Base-by-base conservation (phyloP, 345 rosid species). In the Carallia brachiata region DNA sequence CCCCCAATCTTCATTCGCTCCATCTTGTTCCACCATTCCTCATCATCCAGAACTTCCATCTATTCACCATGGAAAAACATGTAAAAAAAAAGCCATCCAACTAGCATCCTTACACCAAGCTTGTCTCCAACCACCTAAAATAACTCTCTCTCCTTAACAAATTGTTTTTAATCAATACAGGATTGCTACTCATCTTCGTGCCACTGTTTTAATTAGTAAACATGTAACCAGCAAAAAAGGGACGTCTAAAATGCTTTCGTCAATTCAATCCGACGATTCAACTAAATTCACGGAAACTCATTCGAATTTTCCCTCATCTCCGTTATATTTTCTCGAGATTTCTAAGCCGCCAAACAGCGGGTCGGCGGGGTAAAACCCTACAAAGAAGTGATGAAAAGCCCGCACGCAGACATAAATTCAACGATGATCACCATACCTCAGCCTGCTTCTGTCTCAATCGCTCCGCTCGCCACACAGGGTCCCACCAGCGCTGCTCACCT, bases 401-500 rank as follows among this genome's bases (percentile, higher is more conserved):
- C 23, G n/a, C 18, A 17, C 6, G 7, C 15, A 18, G 66, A 52
- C 2, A 36, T 47, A 68, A 70, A 70, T 69, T 19, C 50, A 18
- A 36, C 54, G 13, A 55, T 18, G 16, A 36, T 59, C 19, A 66
- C 54, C 36, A 48, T 73, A 87, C 96, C 93, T 94, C 90, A 44
- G 75, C 90, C 0, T 87, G 89, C 75, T 88, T 71, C 75, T 90
- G 89, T 52, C 89, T 85, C 80, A 94, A 77, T 17, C 96, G 96
- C 85, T 91, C 96, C 6, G 96, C 98, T 62, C 97, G 89, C 98
- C 98, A 94, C 6, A 82, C 98, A 0, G 98, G 97, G 77, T 94
- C 98, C 98, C 98, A 94, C 97, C 96, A 94, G 19, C 98, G 87
- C 82, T 94, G 97, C 76, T 94, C 96, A 1, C 96, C 96, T n/a